Base-by-base conservation (phyloP, 192 early-diverging fungal species). In the Coemansia guatemalensis region DNA sequence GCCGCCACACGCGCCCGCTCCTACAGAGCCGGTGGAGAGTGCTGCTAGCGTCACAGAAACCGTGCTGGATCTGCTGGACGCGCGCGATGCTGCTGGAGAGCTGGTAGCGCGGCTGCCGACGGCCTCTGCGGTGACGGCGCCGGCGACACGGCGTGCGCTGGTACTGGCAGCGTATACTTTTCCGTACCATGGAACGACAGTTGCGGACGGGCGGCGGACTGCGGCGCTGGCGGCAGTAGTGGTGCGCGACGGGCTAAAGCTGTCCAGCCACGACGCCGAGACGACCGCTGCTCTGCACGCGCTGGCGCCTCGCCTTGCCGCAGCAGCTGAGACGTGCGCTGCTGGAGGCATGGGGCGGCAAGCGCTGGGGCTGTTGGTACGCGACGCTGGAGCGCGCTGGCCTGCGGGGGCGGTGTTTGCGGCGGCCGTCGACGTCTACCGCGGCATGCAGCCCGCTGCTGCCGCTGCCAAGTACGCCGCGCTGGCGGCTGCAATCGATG, bases 241-340 rank as follows among this genome's bases (percentile, higher is more conserved):
- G 7, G 54, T 88, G 2, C 86, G 86, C 39, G 86, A 89, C 60
- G 73, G 82, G 14, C 53, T 90, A 32, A 92, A 89, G 71, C 84
- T 88, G 66, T 69, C 73, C 23, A 64, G 51, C 35, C 32, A 52
- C 14, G 82, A 83, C 35, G 64, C 64, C 17, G 68, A 73, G 58
- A 30, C 53, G 14, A 58, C 62, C 0, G 58, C 62, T 0, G 74
- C 62, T 0, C 44, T 82, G 14, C 79, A 82, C 33, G 24, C 27
- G 29, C 48, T 64, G 26, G 69, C 67, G 5, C 23, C 74, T 1
- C 8, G 17, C 12, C 33, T 76, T 23, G 25, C 70, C 8, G 47
- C 33, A 0, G 23, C 52, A 8, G 73, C 69, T 1, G 48, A 23
- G 8, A n/a, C 12, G 29, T 63, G 65, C 20, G 12, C 52, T 11